phyloP scores from a whole-genome alignment of 1,139 yeast species.

The Scheffersomyces quercinus region DNA sequence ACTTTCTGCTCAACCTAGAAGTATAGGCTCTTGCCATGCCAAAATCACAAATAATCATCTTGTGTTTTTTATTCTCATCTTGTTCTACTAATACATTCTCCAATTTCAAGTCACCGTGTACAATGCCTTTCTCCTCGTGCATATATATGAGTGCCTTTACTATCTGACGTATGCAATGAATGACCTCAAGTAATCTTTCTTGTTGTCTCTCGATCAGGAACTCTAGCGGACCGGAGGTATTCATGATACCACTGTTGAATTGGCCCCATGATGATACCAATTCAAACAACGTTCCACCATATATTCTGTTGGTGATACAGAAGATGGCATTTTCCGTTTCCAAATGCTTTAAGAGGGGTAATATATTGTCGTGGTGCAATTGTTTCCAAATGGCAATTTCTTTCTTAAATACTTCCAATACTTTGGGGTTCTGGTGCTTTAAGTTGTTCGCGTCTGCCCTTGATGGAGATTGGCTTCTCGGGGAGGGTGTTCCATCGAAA shows the following conservation, averaged over 20 bases:
- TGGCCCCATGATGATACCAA: constrained; percentile 69
- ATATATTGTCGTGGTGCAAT: constrained; percentile 62
- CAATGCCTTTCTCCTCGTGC: constrained; percentile 66
- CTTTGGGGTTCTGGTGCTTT: constrained; percentile 26
- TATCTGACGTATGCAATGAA: constrained; percentile 51
- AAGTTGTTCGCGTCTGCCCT: constrained; percentile 4
- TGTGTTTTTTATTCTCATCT: constrained; percentile 19
- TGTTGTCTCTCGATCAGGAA: constrained; percentile 31
- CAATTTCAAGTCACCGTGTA: constrained; percentile 86
- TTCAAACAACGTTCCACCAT: constrained; percentile 84
- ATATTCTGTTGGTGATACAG: constrained; percentile 69
- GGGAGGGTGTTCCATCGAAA: constrained; percentile 16
- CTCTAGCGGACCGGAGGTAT: constrained; percentile 30
- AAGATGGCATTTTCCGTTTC: constrained; percentile 67
- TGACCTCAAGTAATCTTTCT: constrained; percentile 21
- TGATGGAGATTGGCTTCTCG: constrained; percentile 9
- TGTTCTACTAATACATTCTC: constrained; percentile 75
- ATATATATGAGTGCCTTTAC: constrained; percentile 65
- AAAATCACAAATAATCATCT: constrained; percentile 73
- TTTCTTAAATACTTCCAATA: constrained; percentile 55
- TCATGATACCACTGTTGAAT: constrained; percentile 27
- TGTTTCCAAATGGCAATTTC: constrained; percentile 78
- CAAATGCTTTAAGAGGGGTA: constrained; percentile 60
- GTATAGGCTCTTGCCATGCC: constrained; percentile 65
- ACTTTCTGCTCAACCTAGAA: constrained; percentile 27